Evolutionary conservation across 2,329 filamentous ascomycete genomes (phyloP).

Genomic region (Saccharata proteae): DNA sequence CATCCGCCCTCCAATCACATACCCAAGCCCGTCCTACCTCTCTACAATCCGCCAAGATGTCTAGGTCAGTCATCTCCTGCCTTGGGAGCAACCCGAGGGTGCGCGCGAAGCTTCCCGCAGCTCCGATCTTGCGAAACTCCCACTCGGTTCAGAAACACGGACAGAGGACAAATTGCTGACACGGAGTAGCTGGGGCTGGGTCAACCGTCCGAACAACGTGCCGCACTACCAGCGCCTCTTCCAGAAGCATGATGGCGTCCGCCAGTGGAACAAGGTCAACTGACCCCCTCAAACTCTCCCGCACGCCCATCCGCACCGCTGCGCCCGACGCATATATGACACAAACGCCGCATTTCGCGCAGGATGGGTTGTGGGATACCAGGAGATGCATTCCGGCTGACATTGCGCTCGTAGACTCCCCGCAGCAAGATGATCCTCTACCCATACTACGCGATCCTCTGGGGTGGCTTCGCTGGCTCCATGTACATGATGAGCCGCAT

Average conservation of each 20-base stretch:
- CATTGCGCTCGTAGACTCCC: slow-evolving; percentile 38
- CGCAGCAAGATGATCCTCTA: slow-evolving; percentile 54
- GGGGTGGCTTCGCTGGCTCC: slow-evolving; percentile 43
- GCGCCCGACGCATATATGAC: no score
- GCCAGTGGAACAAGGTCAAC: slow-evolving; percentile 68
- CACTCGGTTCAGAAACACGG: slow-evolving; percentile 1
- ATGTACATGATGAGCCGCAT: slow-evolving; percentile 66
- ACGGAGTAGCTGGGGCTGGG: slow-evolving; percentile 27
- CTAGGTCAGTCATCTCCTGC: slow-evolving; percentile 5
- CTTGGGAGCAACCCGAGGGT: no score
- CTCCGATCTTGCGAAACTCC: background rate
- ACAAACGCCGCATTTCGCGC: no score
- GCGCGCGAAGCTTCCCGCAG: slow-evolving; percentile 1
- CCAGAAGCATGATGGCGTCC: slow-evolving; percentile 59
- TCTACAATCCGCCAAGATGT: no score
- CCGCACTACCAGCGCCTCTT: slow-evolving; percentile 63
- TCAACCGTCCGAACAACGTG: slow-evolving; percentile 67
- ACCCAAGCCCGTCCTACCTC: no score
- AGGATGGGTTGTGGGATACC: background rate
- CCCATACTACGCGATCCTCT: slow-evolving; percentile 56
- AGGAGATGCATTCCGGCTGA: slow-evolving; percentile 7
- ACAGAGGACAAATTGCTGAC: no score
- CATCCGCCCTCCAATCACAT: no score
- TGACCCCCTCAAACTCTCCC: slow-evolving; percentile 4
- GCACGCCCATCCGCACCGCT: background rate